A percentile compares a stretch with the other conserved stretches of the same genome.
Conservation (phyloP, 805 yeast species). For the Grigorovia humatica region DNA sequence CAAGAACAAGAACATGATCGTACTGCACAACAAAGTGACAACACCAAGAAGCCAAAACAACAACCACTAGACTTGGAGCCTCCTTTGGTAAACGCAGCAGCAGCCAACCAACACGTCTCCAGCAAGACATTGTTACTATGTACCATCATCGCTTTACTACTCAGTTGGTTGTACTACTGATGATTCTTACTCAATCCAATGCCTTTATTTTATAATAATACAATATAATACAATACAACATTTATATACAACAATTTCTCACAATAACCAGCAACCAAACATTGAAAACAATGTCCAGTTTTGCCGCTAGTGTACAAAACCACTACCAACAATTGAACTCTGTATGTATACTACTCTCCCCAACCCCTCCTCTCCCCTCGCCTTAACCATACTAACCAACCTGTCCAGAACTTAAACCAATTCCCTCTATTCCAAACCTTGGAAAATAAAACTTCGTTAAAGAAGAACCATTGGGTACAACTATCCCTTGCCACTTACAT, state of each 20-base stretch:
- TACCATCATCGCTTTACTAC: conserved; percentile 44
- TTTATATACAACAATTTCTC: background rate
- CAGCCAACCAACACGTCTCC: conserved; percentile 43
- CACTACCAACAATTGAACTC: conserved; percentile 2
- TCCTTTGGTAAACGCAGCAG: conserved; percentile 14
- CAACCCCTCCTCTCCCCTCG: background rate
- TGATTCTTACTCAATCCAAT: no score
- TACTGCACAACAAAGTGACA: background rate
- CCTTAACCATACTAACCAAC: background rate
- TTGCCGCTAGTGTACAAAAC: conserved; percentile 3
- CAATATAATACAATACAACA: no score
- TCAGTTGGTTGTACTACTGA: conserved; percentile 67
- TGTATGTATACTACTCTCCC: conserved; percentile 2
- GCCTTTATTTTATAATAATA: no score
- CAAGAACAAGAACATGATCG: background rate
- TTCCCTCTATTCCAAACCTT: conserved; percentile 30
- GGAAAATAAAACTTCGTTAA: conserved; percentile 41
- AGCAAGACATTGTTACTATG: conserved; percentile 37
- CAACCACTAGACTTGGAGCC: conserved; percentile 6
- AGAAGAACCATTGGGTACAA: conserved; percentile 77
- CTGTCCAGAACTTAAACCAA: conserved; percentile 22
- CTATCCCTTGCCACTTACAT: conserved; percentile 59
- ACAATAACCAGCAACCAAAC: background rate
- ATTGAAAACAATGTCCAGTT: background rate
- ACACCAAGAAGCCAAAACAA: conserved; percentile 4